phyloP scores from a whole-genome alignment of 345 rosid genomes.

The Noccaea caerulescens region DNA sequence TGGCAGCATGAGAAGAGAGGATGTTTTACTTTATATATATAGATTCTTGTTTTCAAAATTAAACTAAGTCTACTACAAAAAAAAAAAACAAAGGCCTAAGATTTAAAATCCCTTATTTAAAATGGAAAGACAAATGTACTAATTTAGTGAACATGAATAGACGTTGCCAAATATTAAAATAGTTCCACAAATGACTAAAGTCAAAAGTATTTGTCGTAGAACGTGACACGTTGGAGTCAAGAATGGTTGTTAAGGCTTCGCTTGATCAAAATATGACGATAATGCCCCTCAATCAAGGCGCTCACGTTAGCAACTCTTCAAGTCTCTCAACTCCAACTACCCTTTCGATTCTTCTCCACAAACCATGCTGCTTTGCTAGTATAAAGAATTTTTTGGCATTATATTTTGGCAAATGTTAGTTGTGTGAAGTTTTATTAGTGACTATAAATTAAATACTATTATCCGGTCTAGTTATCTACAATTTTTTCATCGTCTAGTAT shows the following conservation, averaged over 20 bases:
- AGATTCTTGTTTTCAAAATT: too few species aligned
- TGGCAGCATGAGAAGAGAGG: too few species aligned
- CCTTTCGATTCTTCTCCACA: constrained; percentile 28
- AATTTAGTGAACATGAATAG: constrained; percentile 38
- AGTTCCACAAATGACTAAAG: constrained; percentile 27
- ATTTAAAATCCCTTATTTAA: not conserved
- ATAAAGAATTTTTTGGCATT: not conserved
- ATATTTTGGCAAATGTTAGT: too few species aligned
- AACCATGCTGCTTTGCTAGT: not conserved
- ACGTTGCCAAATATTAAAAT: constrained; percentile 20
- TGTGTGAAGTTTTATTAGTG: too few species aligned
- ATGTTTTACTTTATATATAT: too few species aligned
- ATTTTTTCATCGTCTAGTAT: too few species aligned
- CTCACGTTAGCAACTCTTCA: constrained; percentile 41
- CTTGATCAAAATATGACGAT: not conserved
- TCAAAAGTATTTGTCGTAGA: constrained; percentile 35
- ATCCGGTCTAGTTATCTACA: too few species aligned
- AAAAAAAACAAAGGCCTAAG: not conserved
- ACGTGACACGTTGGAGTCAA: constrained; percentile 44
- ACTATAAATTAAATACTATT: too few species aligned
- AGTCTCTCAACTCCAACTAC: constrained; percentile 22
- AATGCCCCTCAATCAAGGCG: constrained; percentile 30
- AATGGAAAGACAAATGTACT: constrained; percentile 24
- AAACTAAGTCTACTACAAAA: not conserved
- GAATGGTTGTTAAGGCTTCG: constrained; percentile 27